Percentiles rank a stretch among this genome's conserved stretches.
Evolutionary conservation across 129 eudicot genomes (phyloP).

Genomic region (Pseudognaphalium luteoalbum): DNA sequence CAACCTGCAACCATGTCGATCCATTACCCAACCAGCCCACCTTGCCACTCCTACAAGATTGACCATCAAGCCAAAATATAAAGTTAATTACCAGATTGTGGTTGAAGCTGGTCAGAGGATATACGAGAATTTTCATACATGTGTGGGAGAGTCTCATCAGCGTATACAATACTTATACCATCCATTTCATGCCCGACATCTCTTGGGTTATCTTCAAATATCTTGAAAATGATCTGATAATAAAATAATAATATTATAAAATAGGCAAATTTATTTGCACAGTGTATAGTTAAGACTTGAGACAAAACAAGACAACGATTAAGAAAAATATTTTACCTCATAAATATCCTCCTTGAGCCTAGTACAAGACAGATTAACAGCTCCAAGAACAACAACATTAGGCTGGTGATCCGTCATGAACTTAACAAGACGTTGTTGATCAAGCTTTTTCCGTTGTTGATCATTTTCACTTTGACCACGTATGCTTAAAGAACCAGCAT

Average conservation of each 20-base stretch:
- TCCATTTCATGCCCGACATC: conserved; percentile 87
- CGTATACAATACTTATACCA: conserved; percentile 50
- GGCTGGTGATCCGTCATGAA: conserved; percentile 97
- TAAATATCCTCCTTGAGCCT: conserved; percentile 73
- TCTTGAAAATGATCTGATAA: conserved; percentile 69
- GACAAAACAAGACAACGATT: neutral
- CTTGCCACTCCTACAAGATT: neutral
- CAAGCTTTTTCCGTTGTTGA: conserved; percentile 84
- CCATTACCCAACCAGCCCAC: neutral
- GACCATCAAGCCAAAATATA: conserved; percentile 3
- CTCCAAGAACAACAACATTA: conserved; percentile 80
- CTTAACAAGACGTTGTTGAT: conserved; percentile 72
- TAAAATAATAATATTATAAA: conserved; percentile 11
- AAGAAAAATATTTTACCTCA: conserved; percentile 52
- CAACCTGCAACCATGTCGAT: neutral
- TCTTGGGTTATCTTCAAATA: conserved; percentile 81
- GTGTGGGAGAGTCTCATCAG: conserved; percentile 87
- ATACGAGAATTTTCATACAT: conserved; percentile 87
- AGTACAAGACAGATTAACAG: conserved; percentile 70
- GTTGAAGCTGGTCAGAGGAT: conserved; percentile 84
- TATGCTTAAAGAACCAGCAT: conserved; percentile 68
- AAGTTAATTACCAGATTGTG: conserved; percentile 56
- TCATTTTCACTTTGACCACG: conserved; percentile 69
- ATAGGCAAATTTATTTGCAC: neutral
- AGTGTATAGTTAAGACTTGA: neutral